Percentiles rank a stretch among this genome's conserved stretches.
Evolutionary conservation across 148 eudicot species (phyloP).

Genomic region (Chenopodium formosanum): DNA sequence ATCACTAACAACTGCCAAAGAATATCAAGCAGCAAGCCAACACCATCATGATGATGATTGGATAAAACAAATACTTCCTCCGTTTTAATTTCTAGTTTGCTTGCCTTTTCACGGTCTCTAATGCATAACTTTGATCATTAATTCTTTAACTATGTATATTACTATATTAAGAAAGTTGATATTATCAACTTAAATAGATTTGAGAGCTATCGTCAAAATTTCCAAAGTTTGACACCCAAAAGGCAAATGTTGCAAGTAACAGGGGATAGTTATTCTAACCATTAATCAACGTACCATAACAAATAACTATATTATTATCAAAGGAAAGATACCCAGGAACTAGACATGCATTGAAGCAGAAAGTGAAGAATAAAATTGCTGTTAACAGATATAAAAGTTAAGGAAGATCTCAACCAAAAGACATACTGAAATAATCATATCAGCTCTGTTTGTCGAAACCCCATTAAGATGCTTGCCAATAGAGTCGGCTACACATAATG

Average conservation of each 20-base stretch:
- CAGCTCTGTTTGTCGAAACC: constrained; percentile 74
- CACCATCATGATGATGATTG: not conserved
- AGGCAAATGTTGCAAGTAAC: not conserved
- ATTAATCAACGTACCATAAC: not conserved
- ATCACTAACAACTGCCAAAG: not conserved
- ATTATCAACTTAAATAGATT: too few species aligned
- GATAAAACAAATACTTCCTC: not conserved
- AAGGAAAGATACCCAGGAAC: not conserved
- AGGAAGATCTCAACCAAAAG: constrained; percentile 13
- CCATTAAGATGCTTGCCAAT: constrained; percentile 72
- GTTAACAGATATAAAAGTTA: not conserved
- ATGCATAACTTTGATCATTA: not conserved
- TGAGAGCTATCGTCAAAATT: not conserved
- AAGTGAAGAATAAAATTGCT: not conserved
- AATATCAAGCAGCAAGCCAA: not conserved
- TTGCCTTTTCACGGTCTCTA: not conserved
- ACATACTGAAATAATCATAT: constrained; percentile 92
- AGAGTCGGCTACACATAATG: constrained; percentile 68
- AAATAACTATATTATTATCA: not conserved
- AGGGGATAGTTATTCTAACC: not conserved
- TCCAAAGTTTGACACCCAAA: too few species aligned
- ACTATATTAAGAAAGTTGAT: not conserved
- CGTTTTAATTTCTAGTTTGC: too few species aligned
- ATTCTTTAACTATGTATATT: not conserved
- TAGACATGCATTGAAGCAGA: not conserved